Percentiles rank a stretch among this genome's conserved stretches.
These are phyloP conservation scores for Metschnikowia chrysomelidarum DNA, from an alignment of 805 yeast species.

Conservation along the genomic window DNA sequence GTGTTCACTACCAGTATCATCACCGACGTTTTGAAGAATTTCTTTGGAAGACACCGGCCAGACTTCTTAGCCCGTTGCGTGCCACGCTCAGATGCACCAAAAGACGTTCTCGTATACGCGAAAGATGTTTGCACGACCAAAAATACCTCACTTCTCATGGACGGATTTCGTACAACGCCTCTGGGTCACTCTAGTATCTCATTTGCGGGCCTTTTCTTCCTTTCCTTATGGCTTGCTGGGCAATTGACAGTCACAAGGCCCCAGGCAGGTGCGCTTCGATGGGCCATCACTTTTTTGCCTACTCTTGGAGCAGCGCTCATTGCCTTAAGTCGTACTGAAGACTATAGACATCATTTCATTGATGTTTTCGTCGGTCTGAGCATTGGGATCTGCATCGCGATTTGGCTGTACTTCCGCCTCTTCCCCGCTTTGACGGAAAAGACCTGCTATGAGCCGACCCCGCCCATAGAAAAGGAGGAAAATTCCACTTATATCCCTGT, in stretches of 20 bases:
- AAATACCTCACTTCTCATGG: slow-evolving; percentile 45
- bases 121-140: slow-evolving; percentile 63
- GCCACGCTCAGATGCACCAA: slow-evolving; percentile 61
- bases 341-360: slow-evolving; percentile 89
- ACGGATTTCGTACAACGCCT: slow-evolving; percentile 81
- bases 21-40: slow-evolving; percentile 74
- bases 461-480: slow-evolving; percentile 14
- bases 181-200: slow-evolving; percentile 77
- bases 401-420: slow-evolving; percentile 52
- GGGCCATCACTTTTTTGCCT: slow-evolving; percentile 52
- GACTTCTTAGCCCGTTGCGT: slow-evolving; percentile 85
- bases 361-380: slow-evolving; percentile 75
- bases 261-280: slow-evolving; percentile 62
- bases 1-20: slow-evolving; percentile 57
- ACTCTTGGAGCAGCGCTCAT: slow-evolving; percentile 66
- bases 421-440: slow-evolving; percentile 42
- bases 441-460: slow-evolving; percentile 41
- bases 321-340: slow-evolving; percentile 85
- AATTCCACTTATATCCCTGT: slow-evolving; percentile 17
- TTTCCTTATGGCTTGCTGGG: slow-evolving; percentile 65
- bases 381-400: slow-evolving; percentile 63
- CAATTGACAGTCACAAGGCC: slow-evolving; percentile 51
- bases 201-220: slow-evolving; percentile 64
- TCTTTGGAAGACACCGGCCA: slow-evolving; percentile 90
- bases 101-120: slow-evolving; percentile 53